Evolutionary conservation across 495 filamentous ascomycete genomes (phyloP).

Genomic region (Viridothelium virens): DNA sequence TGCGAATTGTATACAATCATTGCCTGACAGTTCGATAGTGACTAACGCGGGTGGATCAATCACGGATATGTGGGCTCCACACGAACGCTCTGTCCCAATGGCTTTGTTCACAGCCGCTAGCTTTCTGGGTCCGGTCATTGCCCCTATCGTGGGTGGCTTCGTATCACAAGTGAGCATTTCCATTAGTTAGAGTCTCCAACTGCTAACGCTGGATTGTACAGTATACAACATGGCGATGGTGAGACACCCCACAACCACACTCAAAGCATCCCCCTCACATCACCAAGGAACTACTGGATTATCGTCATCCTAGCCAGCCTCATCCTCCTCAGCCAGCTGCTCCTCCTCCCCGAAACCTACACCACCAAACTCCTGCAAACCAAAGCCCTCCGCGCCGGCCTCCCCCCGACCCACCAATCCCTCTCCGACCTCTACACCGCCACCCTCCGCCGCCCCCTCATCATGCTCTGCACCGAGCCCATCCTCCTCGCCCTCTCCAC

Average conservation of each 20-base stretch:
- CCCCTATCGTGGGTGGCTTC: slow-evolving; percentile 12
- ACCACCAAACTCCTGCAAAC: neutral
- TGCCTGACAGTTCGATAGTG: neutral
- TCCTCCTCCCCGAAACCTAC: slow-evolving; percentile 7
- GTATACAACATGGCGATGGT: slow-evolving; percentile 8
- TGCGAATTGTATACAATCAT: neutral
- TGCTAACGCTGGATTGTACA: neutral
- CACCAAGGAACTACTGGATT: neutral
- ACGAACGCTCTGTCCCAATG: slow-evolving; percentile 8
- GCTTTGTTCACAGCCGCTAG: slow-evolving; percentile 13
- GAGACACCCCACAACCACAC: neutral
- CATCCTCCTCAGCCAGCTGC: neutral
- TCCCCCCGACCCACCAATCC: neutral
- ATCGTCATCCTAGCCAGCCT: neutral
- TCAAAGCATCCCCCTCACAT: neutral
- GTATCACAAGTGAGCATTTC: neutral
- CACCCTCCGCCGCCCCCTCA: slow-evolving; percentile 50
- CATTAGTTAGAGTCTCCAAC: neutral
- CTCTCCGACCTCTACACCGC: slow-evolving; percentile 22
- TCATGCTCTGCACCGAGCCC: slow-evolving; percentile 14
- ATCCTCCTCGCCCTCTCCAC: slow-evolving; percentile 54
- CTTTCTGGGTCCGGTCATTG: slow-evolving; percentile 12
- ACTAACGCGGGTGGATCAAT: slow-evolving; percentile 7
- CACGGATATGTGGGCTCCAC: slow-evolving; percentile 11
- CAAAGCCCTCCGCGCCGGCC: neutral